Evolutionary conservation across 139 green algal species (phyloP).

Genomic region (Chlamydomonas incerta): DNA sequence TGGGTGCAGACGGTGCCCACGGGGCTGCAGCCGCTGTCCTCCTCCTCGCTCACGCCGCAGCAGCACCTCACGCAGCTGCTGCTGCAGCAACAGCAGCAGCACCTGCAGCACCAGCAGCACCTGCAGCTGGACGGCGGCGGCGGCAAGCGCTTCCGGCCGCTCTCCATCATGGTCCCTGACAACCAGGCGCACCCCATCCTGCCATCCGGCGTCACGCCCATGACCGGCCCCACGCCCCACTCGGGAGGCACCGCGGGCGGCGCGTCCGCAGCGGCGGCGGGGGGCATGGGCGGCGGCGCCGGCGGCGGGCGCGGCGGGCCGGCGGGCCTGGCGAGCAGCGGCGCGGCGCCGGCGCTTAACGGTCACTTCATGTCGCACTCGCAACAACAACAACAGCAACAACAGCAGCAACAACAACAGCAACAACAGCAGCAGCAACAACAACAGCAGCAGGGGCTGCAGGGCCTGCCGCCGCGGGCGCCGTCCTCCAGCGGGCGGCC

Average conservation of each 20-base stretch:
- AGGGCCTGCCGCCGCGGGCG: no score
- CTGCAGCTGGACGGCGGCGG: not conserved
- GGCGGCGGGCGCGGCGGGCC: no score
- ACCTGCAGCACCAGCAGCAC: not conserved
- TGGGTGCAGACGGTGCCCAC: slow-evolving; percentile 2
- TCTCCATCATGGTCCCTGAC: slow-evolving; percentile 38
- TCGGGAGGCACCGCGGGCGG: no score
- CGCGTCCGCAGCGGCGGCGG: no score
- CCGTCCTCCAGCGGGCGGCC: no score
- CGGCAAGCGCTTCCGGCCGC: slow-evolving; percentile 39
- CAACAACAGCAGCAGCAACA: no score
- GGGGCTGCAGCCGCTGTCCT: slow-evolving; percentile 16
- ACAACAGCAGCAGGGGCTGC: no score
- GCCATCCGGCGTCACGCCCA: not conserved
- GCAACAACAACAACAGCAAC: no score
- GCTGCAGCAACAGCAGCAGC: not conserved
- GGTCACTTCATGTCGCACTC: not conserved
- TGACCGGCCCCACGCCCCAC: not conserved
- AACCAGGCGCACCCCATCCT: slow-evolving; percentile 31
- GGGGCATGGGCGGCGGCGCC: no score
- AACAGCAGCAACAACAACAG: no score
- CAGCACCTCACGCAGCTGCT: not conserved
- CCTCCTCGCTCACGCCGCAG: not conserved
- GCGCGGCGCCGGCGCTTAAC: not conserved
- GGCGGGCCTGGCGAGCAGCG: not conserved